Evolutionary conservation across 164 flowering plant species (phyloP).

Genomic region (Liriodendron chinense): DNA sequence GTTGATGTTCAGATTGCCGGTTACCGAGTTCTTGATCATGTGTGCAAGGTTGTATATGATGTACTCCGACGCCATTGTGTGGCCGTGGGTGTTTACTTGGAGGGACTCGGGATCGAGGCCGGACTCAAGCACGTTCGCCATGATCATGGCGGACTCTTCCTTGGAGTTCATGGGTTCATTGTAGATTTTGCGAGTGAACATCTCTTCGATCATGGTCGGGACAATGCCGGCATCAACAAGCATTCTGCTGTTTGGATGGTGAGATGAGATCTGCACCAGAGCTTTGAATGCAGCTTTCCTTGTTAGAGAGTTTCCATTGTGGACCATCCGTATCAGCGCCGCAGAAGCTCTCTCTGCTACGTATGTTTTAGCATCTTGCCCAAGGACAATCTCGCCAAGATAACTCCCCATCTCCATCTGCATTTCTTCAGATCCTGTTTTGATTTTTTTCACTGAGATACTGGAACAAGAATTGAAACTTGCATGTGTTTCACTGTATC

Average conservation of each 20-base stretch:
- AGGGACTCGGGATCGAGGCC: conserved; percentile 43
- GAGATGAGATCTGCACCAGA: conserved; percentile 47
- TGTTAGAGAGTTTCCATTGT: conserved; percentile 33
- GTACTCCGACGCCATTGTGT: conserved; percentile 63
- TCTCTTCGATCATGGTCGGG: conserved; percentile 56
- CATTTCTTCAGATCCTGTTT: conserved; percentile 54
- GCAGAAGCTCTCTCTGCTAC: conserved; percentile 64
- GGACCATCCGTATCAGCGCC: conserved; percentile 50
- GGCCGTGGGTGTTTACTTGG: conserved; percentile 50
- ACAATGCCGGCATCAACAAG: conserved; percentile 57
- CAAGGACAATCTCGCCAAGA: conserved; percentile 55
- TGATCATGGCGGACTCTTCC: conserved; percentile 51
- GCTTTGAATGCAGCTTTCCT: conserved; percentile 61
- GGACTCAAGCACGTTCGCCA: conserved; percentile 65
- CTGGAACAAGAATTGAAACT: too few species aligned
- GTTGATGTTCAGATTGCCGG: conserved; percentile 47
- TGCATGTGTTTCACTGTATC: too few species aligned
- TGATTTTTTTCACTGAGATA: background rate
- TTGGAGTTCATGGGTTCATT: conserved; percentile 46
- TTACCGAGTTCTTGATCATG: conserved; percentile 46
- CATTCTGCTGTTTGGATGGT: conserved; percentile 41
- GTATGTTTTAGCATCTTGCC: conserved; percentile 37
- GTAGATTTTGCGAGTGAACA: conserved; percentile 41
- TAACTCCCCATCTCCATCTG: conserved; percentile 60
- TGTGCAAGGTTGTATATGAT: conserved; percentile 43